phyloP scores from a whole-genome alignment of 768 basidiomycete species.

The Trametes elegans region DNA sequence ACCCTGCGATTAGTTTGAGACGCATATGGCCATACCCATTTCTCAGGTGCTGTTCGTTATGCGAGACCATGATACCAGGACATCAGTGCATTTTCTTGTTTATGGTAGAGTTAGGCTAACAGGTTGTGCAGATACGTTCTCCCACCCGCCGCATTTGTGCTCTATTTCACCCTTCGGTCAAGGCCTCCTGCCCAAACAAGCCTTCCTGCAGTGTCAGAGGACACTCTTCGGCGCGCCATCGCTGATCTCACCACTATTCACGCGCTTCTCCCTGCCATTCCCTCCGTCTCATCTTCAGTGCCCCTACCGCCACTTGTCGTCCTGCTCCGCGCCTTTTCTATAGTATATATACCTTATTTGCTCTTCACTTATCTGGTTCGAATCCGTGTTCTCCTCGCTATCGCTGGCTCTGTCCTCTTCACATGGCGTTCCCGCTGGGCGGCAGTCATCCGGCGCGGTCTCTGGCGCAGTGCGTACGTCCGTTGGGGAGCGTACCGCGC shows the following conservation, averaged over 20 bases:
- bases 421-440: slow-evolving; percentile 72
- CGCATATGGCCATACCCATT: too few relatives aligned
- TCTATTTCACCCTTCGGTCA: slow-evolving; percentile 34
- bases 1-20: too few relatives aligned
- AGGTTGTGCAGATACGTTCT: slow-evolving; percentile 49
- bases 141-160: slow-evolving; percentile 47
- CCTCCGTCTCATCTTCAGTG: slow-evolving; percentile 29
- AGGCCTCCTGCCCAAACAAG: slow-evolving; percentile 16
- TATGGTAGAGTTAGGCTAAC: neutral
- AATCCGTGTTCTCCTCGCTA: slow-evolving; percentile 56
- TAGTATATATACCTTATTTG: slow-evolving; percentile 66
- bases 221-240: slow-evolving; percentile 50
- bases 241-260: slow-evolving; percentile 68
- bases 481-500: slow-evolving; percentile 58
- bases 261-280: slow-evolving; percentile 47
- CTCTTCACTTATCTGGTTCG: slow-evolving; percentile 61
- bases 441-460: slow-evolving; percentile 45
- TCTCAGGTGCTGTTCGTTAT: too few relatives aligned
- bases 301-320: slow-evolving; percentile 29
- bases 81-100: too few relatives aligned
- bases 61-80: too few relatives aligned
- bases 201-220: slow-evolving; percentile 49
- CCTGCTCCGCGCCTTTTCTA: slow-evolving; percentile 53
- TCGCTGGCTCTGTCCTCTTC: slow-evolving; percentile 56
- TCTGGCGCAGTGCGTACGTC: slow-evolving; percentile 67